Percentiles rank a stretch among this genome's conserved stretches.
Evolutionary conservation across 2,329 filamentous ascomycete genomes (phyloP).

Genomic region (Alternaria incomplexa): DNA sequence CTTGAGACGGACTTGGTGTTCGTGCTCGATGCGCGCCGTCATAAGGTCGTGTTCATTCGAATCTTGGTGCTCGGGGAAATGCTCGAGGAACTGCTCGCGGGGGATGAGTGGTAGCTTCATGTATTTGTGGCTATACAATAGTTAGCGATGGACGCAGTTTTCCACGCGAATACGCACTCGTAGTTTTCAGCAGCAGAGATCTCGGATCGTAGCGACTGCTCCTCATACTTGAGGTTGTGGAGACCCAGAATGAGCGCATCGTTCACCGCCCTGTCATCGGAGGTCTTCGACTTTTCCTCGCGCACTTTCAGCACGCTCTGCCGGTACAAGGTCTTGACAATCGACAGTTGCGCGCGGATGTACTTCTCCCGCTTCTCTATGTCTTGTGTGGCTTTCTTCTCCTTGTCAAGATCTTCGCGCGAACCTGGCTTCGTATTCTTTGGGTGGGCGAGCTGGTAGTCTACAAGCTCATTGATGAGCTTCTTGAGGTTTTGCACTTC

Average conservation of each 20-base stretch:
- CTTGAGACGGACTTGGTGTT: conserved; percentile 81
- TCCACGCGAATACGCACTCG: conserved; percentile 66
- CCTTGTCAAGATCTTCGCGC: conserved; percentile 30
- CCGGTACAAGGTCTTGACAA: conserved; percentile 76
- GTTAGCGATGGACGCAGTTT: conserved; percentile 9
- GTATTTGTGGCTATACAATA: conserved; percentile 75
- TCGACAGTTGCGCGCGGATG: conserved; percentile 69
- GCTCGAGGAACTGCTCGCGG: conserved; percentile 77
- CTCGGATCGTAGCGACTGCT: conserved; percentile 86
- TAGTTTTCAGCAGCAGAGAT: conserved; percentile 90
- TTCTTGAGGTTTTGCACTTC: conserved; percentile 42
- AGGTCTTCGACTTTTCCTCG: conserved; percentile 83
- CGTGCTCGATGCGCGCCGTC: conserved; percentile 88
- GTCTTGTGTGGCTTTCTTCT: conserved; percentile 31
- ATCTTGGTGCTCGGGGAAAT: conserved; percentile 76
- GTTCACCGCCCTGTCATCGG: conserved; percentile 87
- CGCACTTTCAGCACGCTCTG: conserved; percentile 80
- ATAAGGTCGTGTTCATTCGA: conserved; percentile 81
- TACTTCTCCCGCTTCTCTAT: conserved; percentile 66
- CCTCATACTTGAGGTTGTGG: conserved; percentile 96
- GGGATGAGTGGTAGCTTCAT: conserved; percentile 84
- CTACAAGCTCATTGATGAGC: conserved; percentile 40
- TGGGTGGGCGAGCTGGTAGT: conserved; percentile 40
- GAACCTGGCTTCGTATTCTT: conserved; percentile 21
- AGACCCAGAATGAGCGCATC: conserved; percentile 90